phyloP scores from a whole-genome alignment of 202 grass and related monocot genomes.

The Eragrostis tef region DNA sequence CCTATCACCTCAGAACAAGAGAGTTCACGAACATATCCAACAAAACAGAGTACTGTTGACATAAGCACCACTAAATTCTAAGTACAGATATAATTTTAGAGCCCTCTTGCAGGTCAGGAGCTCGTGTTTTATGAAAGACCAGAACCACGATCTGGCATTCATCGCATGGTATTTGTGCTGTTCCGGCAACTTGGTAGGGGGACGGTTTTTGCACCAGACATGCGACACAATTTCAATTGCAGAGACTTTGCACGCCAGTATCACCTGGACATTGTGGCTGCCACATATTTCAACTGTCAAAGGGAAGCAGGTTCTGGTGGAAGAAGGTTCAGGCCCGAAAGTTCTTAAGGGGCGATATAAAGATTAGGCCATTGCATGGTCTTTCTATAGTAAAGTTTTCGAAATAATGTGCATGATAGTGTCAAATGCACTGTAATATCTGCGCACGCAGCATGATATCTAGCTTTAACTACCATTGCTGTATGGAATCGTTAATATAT shows the following conservation, averaged over 20 bases:
- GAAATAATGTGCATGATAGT: slow-evolving; percentile 37
- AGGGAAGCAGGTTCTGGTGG: slow-evolving; percentile 75
- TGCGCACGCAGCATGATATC: background rate
- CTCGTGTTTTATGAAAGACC: slow-evolving; percentile 59
- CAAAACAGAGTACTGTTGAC: background rate
- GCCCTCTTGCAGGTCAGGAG: slow-evolving; percentile 63
- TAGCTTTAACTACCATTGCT: slow-evolving; percentile 8
- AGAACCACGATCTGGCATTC: slow-evolving; percentile 66
- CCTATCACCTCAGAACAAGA: background rate
- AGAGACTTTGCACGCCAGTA: slow-evolving; percentile 54
- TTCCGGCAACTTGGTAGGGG: slow-evolving; percentile 62
- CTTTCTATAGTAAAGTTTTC: background rate
- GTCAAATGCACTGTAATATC: slow-evolving; percentile 8
- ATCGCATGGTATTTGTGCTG: slow-evolving; percentile 71
- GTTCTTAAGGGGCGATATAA: background rate
- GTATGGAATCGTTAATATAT: slow-evolving; percentile 1
- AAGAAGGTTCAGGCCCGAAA: slow-evolving; percentile 57
- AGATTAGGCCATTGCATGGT: background rate
- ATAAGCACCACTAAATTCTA: background rate
- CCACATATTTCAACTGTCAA: slow-evolving; percentile 76
- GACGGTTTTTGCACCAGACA: slow-evolving; percentile 57
- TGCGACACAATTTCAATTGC: slow-evolving; percentile 65
- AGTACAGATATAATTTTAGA: background rate
- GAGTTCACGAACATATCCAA: background rate
- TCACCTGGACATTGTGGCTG: slow-evolving; percentile 52